Percentiles rank a stretch among this genome's conserved stretches.
phyloP scores from a whole-genome alignment of 352 stramenopile genomes.

The Aphanomyces euteiches region DNA sequence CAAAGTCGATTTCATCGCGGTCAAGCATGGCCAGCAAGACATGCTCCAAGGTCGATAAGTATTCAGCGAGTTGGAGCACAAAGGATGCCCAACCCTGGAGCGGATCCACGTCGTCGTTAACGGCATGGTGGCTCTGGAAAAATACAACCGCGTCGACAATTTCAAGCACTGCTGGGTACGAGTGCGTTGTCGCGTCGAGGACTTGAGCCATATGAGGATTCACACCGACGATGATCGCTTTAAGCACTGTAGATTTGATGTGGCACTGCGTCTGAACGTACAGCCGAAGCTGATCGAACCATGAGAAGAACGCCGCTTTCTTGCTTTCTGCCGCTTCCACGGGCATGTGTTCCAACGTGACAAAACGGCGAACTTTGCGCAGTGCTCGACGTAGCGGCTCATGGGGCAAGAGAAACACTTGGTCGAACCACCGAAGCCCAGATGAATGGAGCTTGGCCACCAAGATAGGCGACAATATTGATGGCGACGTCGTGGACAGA shows the following conservation, averaged over 20 bases:
- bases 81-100: constrained; percentile 1
- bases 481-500: background rate
- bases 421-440: constrained; percentile 10
- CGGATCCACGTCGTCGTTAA: background rate
- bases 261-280: constrained; percentile 1
- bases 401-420: constrained; percentile 13
- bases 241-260: constrained; percentile 5
- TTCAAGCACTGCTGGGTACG: constrained; percentile 1
- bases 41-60: constrained; percentile 15
- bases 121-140: background rate
- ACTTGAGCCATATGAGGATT: background rate
- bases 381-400: constrained; percentile 17
- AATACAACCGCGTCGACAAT: constrained; percentile 12
- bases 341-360: constrained; percentile 5
- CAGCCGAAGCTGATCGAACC: constrained; percentile 14
- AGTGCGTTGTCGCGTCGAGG: background rate
- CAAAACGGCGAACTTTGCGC: constrained; percentile 1
- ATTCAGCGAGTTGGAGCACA: constrained; percentile 18
- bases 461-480: constrained; percentile 14
- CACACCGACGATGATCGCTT: background rate
- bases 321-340: background rate
- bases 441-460: background rate
- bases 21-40: constrained; percentile 15
- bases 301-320: constrained; percentile 8
- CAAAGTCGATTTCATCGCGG: constrained; percentile 18